Evolutionary conservation across 225 moss, liverwort and hornwort species (phyloP).

Genomic region (Thuidium tamariscinum): DNA sequence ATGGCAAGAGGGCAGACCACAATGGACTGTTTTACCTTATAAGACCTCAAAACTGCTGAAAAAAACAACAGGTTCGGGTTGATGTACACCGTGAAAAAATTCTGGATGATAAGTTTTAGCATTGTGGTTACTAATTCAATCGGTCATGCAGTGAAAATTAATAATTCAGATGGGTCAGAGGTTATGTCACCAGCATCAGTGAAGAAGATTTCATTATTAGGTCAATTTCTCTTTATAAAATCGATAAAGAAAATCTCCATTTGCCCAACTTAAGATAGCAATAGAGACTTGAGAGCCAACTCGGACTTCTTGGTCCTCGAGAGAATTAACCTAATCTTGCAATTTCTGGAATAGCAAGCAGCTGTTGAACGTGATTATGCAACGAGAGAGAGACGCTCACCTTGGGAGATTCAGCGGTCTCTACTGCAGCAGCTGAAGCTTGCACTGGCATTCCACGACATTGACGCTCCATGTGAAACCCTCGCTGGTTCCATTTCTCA

Average conservation of each 20-base stretch:
- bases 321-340: background rate
- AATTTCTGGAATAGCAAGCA: background rate
- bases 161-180: background rate
- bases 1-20: too few relatives aligned
- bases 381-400: background rate
- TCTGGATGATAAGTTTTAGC: background rate
- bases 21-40: too few relatives aligned
- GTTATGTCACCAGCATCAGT: background rate
- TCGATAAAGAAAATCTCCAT: background rate
- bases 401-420: constrained; percentile 56
- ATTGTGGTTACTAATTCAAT: background rate
- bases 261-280: background rate
- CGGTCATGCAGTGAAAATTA: background rate
- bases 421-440: constrained; percentile 50
- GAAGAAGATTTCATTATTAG: background rate
- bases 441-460: constrained; percentile 17
- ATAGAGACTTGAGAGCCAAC: background rate
- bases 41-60: background rate
- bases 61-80: background rate
- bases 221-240: background rate
- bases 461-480: background rate
- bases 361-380: background rate
- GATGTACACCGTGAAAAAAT: background rate
- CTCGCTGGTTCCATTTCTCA: background rate
- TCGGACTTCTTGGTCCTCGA: background rate